Conservation (phyloP, 306 rosid species). For the Luffa acutangula region DNA sequence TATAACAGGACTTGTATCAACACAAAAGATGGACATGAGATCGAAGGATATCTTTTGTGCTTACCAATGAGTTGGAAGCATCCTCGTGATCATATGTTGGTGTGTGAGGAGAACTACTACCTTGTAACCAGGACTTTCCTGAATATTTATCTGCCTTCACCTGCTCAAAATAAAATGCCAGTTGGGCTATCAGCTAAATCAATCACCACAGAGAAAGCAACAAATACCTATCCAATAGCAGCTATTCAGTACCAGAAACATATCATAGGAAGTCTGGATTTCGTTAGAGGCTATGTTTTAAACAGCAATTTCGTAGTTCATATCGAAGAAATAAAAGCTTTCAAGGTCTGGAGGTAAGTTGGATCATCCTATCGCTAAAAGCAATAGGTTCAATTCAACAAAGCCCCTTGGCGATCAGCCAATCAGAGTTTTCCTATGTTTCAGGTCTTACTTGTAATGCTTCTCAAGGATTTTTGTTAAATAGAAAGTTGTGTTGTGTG, state of each 20-base stretch:
- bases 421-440: neutral
- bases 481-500: neutral
- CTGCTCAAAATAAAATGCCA: conserved; percentile 29
- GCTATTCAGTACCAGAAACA: neutral
- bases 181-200: neutral
- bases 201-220: neutral
- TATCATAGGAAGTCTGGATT: neutral
- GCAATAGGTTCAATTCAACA: neutral
- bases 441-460: neutral
- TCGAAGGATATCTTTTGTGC: conserved; percentile 6
- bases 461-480: neutral
- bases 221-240: neutral
- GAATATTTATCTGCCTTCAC: conserved; percentile 83
- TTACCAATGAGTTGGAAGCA: conserved; percentile 65
- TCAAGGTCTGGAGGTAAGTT: neutral
- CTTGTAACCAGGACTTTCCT: conserved; percentile 30
- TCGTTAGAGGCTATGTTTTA: neutral
- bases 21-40: neutral
- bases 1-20: neutral
- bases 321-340: neutral
- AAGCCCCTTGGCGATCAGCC: neutral
- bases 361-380: neutral
- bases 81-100: conserved; percentile 41
- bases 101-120: conserved; percentile 59
- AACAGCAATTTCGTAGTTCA: neutral